Base-by-base conservation (phyloP, 2,329 filamentous ascomycete genomes). In the Scortechinia acanthostroma region DNA sequence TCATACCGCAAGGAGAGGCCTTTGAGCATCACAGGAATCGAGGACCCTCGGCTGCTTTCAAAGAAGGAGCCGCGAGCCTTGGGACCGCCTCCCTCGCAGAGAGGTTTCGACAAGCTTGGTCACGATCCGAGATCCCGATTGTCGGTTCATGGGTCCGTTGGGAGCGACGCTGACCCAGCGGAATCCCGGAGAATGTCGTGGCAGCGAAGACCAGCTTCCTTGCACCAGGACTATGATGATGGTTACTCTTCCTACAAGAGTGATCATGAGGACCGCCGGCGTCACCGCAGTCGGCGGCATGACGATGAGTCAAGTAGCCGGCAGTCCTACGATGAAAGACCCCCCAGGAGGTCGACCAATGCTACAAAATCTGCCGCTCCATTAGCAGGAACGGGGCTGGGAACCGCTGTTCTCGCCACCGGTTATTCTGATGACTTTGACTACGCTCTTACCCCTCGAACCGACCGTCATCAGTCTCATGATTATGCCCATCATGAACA, bases 1-100 rank as follows among this genome's bases (percentile, higher is more conserved):
- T 48, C 49, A 22, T 50, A 51, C 21, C 54, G 56, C 4, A 51
- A 52, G 21, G 56, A 59, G 22, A 56, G 64, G 21, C 66, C 65
- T 15, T 44, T 63, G 42, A 69, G 66, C 47, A 53, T 67, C 54
- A 62, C 60, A 6, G 58, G 60, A 3, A 51, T 62, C 21, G 65
- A 68, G 17, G 58, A 58, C 14, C 53, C 23, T 22, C 54, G 21
- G 42, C 48, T 13, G 40, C 45, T 17, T 6, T 40, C 35, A 40
- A 54, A 52, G 20, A 58, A 53, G 35, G 56, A 63, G 10, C 49
- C 52, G 3, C 53, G 62, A n/a, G 50, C 51, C 6, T 45, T 55
- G 16, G 62, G 63, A 1, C 64, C 65, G 15, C 63, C 64, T 22
- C 58, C 60, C 10, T 60, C 58, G 16, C 57, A 57, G 30, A 58